Percentiles rank a stretch among this genome's conserved stretches.
Evolutionary conservation across 108 stramenopile species (phyloP).

Genomic region (Schizochytrium sp.): DNA sequence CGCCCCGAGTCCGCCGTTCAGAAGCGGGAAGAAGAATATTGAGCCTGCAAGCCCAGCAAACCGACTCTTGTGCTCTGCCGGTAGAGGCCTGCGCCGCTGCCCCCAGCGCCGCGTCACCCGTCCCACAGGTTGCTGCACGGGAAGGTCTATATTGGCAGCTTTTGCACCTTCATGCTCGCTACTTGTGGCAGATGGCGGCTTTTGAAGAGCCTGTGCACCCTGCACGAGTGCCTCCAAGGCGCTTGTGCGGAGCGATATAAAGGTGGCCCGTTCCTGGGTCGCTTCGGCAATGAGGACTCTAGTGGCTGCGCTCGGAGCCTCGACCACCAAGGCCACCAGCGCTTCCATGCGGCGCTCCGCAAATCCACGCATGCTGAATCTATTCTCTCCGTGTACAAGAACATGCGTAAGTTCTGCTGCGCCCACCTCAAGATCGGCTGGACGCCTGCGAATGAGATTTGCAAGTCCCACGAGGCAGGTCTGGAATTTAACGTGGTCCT

Average conservation of each 20-base stretch:
- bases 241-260: background rate
- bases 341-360: background rate
- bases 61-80: background rate
- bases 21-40: background rate
- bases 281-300: background rate
- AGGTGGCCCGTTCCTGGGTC: background rate
- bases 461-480: background rate
- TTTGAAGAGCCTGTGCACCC: background rate
- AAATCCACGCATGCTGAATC: background rate
- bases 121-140: background rate
- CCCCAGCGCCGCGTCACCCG: background rate
- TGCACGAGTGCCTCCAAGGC: background rate
- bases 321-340: background rate
- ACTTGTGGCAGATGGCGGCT: background rate
- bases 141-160: too few species aligned
- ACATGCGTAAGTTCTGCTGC: background rate
- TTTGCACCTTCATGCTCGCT: too few species aligned
- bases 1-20: background rate
- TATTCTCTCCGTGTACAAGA: background rate
- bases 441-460: background rate
- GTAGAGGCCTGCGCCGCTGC: background rate
- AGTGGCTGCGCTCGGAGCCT: background rate
- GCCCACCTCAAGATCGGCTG: background rate
- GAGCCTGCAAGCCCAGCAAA: background rate
- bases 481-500: background rate